Evolutionary conservation across 2,329 filamentous ascomycete species (phyloP), one percentile per base, ranked within the genome.

Genomic region (Rachicladosporium sp.): DNA sequence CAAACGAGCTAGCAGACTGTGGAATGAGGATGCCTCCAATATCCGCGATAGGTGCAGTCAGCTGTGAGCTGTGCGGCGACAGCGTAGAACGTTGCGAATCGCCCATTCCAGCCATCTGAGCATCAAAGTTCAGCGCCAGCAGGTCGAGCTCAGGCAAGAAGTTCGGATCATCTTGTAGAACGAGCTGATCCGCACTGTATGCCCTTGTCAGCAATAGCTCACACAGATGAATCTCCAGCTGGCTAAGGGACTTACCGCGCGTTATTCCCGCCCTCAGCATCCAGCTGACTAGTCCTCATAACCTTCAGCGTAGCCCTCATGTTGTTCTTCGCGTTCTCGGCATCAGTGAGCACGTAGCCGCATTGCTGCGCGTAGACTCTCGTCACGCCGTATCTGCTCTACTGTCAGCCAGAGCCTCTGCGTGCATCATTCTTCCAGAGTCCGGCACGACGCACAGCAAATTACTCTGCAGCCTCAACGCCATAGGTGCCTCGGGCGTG

Each of bases 341-440:
- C 78, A 54, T 96, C 91, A 3, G 74, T 70, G 35, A 95, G 76
- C 15, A 94, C 76, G 57, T 94, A 98, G 30, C 73, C 71, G 52
- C 83, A 93, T 62, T 98, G 88, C 57, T 94, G 83, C 19, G 76
- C 70, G 58, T 86, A 94, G 11, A 96, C 87, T 36, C 82, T 75
- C 3, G 86, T 82, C 10, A 94, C 76, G 4, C 88, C 88, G 56
- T 82, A 88, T 23, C 73, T 76, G 44, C 15, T 30, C 6, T 31
- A 15, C 10, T 33, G 43, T 47, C 40, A 50, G 41, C 38, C 10
- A 29, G 15, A 19, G 15, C 15, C 15, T 19, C 15, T 19, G 15
- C 15, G 15, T 19, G 15, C 15, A 19, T 19, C 15, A 19, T 19
- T 19, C 15, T 19, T 19, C 15, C 15, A 19, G 15, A 19, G 15